These are phyloP conservation scores for Tillandsia fasciculata DNA, from an alignment of 176 grass and related monocot genomes.

Conservation along the genomic window DNA sequence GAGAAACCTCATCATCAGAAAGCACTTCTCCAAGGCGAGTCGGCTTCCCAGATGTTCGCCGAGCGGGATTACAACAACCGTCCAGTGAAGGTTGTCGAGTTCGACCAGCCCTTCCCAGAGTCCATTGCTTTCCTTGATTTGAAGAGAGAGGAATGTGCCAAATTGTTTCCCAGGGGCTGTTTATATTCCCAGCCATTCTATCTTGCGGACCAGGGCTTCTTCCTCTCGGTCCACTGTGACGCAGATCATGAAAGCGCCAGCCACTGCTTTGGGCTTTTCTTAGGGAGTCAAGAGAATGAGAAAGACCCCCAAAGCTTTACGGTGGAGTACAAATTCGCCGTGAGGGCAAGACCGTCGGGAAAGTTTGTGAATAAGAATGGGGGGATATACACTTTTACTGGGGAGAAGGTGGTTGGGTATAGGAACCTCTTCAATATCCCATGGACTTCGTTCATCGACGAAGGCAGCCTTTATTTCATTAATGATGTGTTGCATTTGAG, in stretches of 20 bases:
- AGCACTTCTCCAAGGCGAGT: constrained; percentile 30
- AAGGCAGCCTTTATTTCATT: constrained; percentile 67
- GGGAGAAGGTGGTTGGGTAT: constrained; percentile 68
- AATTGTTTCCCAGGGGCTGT: constrained; percentile 42
- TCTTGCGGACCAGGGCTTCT: constrained; percentile 61
- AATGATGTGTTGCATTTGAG: constrained; percentile 62
- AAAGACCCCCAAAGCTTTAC: constrained; percentile 75
- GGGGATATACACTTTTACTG: constrained; percentile 73
- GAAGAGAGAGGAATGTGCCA: constrained; percentile 54
- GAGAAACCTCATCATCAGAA: constrained; percentile 45
- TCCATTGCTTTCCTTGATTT: constrained; percentile 74
- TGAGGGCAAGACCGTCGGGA: constrained; percentile 34
- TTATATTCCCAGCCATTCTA: constrained; percentile 66
- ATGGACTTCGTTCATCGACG: constrained; percentile 54
- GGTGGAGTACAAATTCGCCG: constrained; percentile 64
- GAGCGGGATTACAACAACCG: constrained; percentile 58
- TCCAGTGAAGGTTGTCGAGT: constrained; percentile 67
- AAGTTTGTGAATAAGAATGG: constrained; percentile 65
- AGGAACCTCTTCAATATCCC: constrained; percentile 65
- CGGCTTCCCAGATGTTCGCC: constrained; percentile 23
- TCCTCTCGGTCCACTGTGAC: constrained; percentile 51
- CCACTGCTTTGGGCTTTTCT: constrained; percentile 59
- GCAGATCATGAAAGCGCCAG: constrained; percentile 38
- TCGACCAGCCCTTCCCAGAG: constrained; percentile 59
- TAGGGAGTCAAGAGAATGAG: constrained; percentile 68